phyloP scores from a whole-genome alignment of 73 alveolate genomes.

The Symbiodinium natans region DNA sequence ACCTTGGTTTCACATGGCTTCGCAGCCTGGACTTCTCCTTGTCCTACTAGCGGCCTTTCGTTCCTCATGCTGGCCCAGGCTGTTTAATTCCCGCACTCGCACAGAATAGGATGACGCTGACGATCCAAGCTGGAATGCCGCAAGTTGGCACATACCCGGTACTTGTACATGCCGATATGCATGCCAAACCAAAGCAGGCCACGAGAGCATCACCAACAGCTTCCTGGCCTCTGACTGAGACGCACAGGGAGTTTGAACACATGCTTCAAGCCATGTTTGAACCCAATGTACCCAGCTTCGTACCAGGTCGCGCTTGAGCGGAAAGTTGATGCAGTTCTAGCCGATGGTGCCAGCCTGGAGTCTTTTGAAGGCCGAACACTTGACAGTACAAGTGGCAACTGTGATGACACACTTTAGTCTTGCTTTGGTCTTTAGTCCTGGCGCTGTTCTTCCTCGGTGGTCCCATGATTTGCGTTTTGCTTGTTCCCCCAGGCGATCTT shows the following conservation, averaged over 20 bases:
- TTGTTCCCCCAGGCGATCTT: constrained; percentile 28
- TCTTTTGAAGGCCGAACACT: constrained; percentile 47
- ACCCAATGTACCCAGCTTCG: background rate
- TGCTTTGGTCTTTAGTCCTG: background rate
- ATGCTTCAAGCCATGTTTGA: background rate
- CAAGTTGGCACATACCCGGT: too few species aligned
- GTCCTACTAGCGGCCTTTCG: too few species aligned
- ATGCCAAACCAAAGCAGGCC: background rate
- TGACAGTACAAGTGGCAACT: background rate
- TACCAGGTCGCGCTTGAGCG: constrained; percentile 64
- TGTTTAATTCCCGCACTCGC: too few species aligned
- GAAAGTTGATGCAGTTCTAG: constrained; percentile 83
- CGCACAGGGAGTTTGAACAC: background rate
- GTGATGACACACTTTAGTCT: background rate
- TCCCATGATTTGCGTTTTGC: background rate
- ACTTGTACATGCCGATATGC: too few species aligned
- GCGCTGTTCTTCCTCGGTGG: background rate
- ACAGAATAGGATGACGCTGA: too few species aligned
- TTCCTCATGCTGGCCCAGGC: too few species aligned
- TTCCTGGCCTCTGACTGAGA: background rate
- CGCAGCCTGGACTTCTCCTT: too few species aligned
- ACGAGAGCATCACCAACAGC: constrained; percentile 54
- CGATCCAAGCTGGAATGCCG: too few species aligned
- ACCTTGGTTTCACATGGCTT: too few species aligned
- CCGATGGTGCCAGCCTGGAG: constrained; percentile 85